Base-by-base conservation (phyloP, 2,329 filamentous ascomycete genomes). In the Metarhizium sp. region DNA sequence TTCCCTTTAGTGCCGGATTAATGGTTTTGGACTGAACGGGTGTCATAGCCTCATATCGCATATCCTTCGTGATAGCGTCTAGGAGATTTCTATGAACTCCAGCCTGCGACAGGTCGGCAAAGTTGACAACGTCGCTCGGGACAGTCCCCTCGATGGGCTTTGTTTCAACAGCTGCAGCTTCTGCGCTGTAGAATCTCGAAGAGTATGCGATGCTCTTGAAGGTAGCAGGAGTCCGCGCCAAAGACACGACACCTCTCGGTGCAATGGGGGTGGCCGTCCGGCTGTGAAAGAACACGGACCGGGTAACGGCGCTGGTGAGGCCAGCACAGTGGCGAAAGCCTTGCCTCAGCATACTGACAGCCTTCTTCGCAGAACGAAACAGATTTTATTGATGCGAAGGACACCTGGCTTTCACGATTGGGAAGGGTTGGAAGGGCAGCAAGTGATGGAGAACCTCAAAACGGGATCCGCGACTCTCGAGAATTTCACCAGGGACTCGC, bases 21-120 rank as follows among this genome's bases (percentile, higher is more conserved):
- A 99, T 91, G 13, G 92, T 95, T 67, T 86, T 80, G 50, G 83
- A 78, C 71, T 99, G 94, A 14, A 99, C 92, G 25, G 94, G 87
- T 25, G 92, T 97, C 94, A 99, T 97, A 45, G 77, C 82, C 51
- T 87, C 80, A 63, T 96, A 86, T 32, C 79, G 75, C 85, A 97
- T 88, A 53, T 83, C 80, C 5, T 80, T 62, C 1, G 81, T 87
- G 62, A 99, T 84, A 30, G 86, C 79, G 4, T 76, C 66, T 59
- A 95, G 77, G 52, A 96, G 72, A 57, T 77, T 81, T 29, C 71
- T 66, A 65, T 92, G 77, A 46, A 95, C 80, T 36, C 76, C 78
- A 18, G 77, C 60, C 1, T 63, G 56, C 3, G 59, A 45, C 11
- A 84, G 70, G 2, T 80, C 75, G 11, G 59, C 60, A 60, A 84